phyloP scores from a whole-genome alignment of 176 grass and related monocot species.

The Musa acuminata region DNA sequence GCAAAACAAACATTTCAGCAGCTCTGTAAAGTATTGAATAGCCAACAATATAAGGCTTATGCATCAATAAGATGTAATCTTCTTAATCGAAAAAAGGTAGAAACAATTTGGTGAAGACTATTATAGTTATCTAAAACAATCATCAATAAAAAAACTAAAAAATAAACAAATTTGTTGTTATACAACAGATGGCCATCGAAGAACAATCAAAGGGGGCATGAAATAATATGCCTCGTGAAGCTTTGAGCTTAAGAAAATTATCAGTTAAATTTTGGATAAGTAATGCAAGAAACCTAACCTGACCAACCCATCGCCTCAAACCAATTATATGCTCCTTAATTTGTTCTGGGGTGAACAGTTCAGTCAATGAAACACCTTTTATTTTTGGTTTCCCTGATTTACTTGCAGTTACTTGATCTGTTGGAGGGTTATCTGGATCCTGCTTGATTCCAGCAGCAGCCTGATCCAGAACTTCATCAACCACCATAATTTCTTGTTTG shows the following conservation, averaged over 20 bases:
- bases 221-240: background rate
- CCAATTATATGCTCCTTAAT: conserved; percentile 75
- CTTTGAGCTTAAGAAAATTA: background rate
- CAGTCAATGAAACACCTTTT: conserved; percentile 95
- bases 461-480: conserved; percentile 49
- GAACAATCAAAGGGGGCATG: background rate
- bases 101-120: no score
- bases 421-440: conserved; percentile 47
- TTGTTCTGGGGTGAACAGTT: conserved; percentile 98
- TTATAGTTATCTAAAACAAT: background rate
- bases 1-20: no score
- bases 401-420: conserved; percentile 39
- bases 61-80: no score
- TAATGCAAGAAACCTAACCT: conserved; percentile 38
- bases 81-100: no score
- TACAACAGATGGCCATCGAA: no score
- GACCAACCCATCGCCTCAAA: conserved; percentile 90
- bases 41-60: no score
- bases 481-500: conserved; percentile 56
- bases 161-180: no score
- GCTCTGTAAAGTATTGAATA: no score
- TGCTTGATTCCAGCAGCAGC: conserved; percentile 43
- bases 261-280: background rate
- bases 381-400: conserved; percentile 98
- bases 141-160: background rate